phyloP scores from a whole-genome alignment of 768 basidiomycete species.

The Suillus plorans region DNA sequence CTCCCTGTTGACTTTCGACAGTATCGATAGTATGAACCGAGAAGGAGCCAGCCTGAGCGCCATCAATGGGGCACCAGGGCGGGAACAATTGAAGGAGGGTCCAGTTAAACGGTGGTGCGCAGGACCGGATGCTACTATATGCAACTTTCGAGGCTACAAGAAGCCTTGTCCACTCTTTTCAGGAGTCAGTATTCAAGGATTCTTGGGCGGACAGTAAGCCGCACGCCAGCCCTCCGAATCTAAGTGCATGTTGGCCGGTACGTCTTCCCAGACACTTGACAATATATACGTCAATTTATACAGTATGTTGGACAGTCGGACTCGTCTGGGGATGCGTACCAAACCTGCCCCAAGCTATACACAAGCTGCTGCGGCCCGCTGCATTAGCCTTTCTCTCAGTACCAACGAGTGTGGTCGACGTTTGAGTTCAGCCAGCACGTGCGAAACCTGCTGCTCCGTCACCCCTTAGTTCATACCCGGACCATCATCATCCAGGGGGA shows the following conservation, averaged over 20 bases:
- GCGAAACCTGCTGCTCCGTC: neutral
- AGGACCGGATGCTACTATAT: neutral
- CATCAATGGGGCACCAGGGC: neutral
- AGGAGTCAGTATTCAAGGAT: neutral
- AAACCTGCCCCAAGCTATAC: neutral
- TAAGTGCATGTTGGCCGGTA: neutral
- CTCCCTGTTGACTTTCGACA: no score
- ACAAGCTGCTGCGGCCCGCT: neutral
- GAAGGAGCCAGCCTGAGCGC: neutral
- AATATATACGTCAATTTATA: neutral
- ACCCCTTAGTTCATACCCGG: neutral
- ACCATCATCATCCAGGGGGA: neutral
- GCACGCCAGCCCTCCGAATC: neutral
- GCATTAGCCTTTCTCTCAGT: neutral
- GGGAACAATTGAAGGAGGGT: rapidly evolving
- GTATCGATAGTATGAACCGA: neutral
- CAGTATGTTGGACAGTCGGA: neutral
- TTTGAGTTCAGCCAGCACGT: neutral
- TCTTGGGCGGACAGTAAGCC: neutral
- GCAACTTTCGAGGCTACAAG: neutral
- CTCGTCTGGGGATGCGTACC: neutral
- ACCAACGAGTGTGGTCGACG: neutral
- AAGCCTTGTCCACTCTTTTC: neutral
- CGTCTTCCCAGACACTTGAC: neutral
- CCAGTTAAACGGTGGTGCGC: neutral